Base-by-base conservation (phyloP, 2,329 filamentous ascomycete species). In the Escovopsis sp. region DNA sequence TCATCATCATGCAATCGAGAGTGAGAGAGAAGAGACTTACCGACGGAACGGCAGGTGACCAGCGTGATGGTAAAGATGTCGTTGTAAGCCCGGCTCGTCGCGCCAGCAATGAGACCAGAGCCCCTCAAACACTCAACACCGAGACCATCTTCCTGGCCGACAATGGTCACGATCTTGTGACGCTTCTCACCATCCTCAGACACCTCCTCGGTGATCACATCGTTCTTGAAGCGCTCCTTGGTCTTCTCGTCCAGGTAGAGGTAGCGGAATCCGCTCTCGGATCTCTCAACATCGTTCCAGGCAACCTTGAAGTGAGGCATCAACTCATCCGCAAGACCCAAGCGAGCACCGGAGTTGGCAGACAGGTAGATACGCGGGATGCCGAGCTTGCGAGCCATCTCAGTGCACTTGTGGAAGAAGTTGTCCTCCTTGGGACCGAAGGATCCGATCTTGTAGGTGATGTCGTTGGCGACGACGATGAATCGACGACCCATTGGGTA, bases 331-430 rank as follows among this genome's bases (percentile, higher is more conserved):
- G 91, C 91, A 63, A 98, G 81, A 57, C 91, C 91, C 53, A 98
- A 85, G 57, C 91, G 88, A 51, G 91, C 91, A 75, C 91, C 91
- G 45, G 91, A 98, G 74, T 98, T 98, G 60, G 91, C 91, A 60
- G 91, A 98, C 45, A 98, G 72, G 67, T 98, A 98, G 59, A 98
- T 89, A 53, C 91, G 84, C 20, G 91, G 91, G 55, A 98, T 94
- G 33, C 91, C 91, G 47, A 95, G 72, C 70, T 86, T 89, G 54
- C 88, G 81, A 47, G 91, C 91, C 50, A 95, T 73, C 65, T 98
- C 88, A 9, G 91, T 96, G 69, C 91, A 98, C 74, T 96, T 95
- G 73, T 93, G 75, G 79, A 98, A 98, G 77, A 94, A 98, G 54
- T 84, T 82, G 64, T 98, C 91, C 68, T 98, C 91, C 65, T 82